Evolutionary conservation across 108 stramenopile genomes (phyloP).

Genomic region (Tribonema minus): DNA sequence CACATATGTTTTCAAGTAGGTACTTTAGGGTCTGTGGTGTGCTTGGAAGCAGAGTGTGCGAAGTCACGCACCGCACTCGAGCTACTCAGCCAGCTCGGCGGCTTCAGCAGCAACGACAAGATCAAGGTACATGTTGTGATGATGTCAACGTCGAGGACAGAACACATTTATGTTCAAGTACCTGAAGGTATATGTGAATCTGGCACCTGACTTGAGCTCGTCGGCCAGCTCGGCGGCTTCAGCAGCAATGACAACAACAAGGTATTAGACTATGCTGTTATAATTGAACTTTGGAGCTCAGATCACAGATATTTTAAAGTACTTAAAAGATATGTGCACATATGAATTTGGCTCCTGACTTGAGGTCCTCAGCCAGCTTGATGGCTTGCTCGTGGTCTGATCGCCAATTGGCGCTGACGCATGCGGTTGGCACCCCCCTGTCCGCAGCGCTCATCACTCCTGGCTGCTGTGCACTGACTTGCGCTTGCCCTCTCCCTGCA

Average conservation of each 20-base stretch:
- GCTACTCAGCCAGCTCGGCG: slow-evolving; percentile 94
- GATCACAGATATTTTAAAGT: slow-evolving; percentile 95
- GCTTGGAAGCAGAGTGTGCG: slow-evolving; percentile 95
- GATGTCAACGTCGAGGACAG: no score
- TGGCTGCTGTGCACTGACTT: no score
- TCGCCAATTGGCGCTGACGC: no score
- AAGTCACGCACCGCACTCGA: slow-evolving; percentile 99
- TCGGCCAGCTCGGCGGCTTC: slow-evolving; percentile 97
- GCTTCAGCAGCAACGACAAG: slow-evolving; percentile 91
- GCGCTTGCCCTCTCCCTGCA: no score
- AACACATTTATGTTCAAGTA: slow-evolving; percentile 95
- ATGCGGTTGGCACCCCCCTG: no score
- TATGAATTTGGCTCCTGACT: slow-evolving; percentile 99
- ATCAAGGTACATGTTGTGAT: slow-evolving; percentile 97
- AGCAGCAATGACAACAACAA: slow-evolving; percentile 94
- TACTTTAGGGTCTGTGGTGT: no score
- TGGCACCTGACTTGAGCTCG: slow-evolving; percentile 96
- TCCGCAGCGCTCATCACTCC: no score
- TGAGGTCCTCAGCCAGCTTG: slow-evolving; percentile 94
- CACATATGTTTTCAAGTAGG: slow-evolving; percentile 94
- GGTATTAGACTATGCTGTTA: no score
- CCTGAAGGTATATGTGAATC: slow-evolving; percentile 96
- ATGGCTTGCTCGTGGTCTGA: no score
- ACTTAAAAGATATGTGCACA: slow-evolving; percentile 91
- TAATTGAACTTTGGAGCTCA: no score